Conservation (phyloP, 2,329 filamentous ascomycete species). For the Penicillium sp. region DNA sequence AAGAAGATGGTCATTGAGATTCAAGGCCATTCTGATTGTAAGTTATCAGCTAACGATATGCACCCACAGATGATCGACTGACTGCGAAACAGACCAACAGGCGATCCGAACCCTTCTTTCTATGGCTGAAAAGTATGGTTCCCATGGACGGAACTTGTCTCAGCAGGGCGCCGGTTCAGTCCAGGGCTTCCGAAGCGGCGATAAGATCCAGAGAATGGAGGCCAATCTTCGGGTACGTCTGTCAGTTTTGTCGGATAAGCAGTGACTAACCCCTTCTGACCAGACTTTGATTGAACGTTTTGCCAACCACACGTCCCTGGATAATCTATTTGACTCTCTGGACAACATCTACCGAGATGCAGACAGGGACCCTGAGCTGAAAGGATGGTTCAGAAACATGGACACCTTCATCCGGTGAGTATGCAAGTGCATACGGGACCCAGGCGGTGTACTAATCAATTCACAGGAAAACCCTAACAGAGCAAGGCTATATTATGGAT, state of each 20-base stretch:
- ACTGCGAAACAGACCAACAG: conserved; percentile 68
- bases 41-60: too few species aligned
- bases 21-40: conserved; percentile 84
- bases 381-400: conserved; percentile 75
- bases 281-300: conserved; percentile 86
- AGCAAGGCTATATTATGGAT: conserved; percentile 85
- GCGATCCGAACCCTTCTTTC: conserved; percentile 78
- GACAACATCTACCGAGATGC: conserved; percentile 79
- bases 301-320: conserved; percentile 82
- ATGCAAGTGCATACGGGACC: conserved; percentile 10
- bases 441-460: too few species aligned
- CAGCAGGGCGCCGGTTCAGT: conserved; percentile 75
- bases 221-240: too few species aligned
- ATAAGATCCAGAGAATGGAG: too few species aligned
- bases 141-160: too few species aligned
- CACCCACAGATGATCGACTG: too few species aligned
- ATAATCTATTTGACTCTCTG: conserved; percentile 77
- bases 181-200: too few species aligned
- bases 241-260: too few species aligned
- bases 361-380: conserved; percentile 75
- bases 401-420: conserved; percentile 64
- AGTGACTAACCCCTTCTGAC: too few species aligned
- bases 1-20: conserved; percentile 98
- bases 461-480: conserved; percentile 69
- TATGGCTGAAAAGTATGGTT: too few species aligned